Evolutionary conservation across 495 filamentous ascomycete species (phyloP), one percentile per base, ranked within the genome.

Genomic region (Staphylotrichum tortipilum): DNA sequence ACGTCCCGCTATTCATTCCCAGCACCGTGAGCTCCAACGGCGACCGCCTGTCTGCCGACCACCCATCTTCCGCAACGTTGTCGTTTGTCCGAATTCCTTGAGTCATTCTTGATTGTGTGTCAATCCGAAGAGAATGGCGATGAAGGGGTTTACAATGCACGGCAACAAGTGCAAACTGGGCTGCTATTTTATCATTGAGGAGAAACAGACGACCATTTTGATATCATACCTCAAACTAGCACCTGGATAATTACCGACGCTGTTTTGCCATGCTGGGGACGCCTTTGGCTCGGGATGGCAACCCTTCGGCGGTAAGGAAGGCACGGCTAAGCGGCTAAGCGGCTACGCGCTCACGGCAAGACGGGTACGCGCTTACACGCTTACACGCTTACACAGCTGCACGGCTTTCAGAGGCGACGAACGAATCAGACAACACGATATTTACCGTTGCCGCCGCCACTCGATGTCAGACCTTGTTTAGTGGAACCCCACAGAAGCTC

Each of bases 1-100:
- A 65, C 17, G 68, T 72, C n/a, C 69, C 70, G 35, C 57, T 70
- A 56, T 78, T 80, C 54, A 78, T 49, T 1, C 76, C 77, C 12
- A 78, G 65, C 34, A 77, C 76, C 4, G 63, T 73, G 36, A 78
- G 54, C 47, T 75, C 67, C 35, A 71, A 59, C 21, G 61, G 46
- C n/a, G n/a, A n/a, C 24, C 31, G 48, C 19, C 38, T 34, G 22
- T 29, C 39, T 28, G 39, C 39, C 11, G 23, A n/a, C 18, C 19
- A 14, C n/a, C 39, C 39, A 29, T 18, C 14, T 29, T 42, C 23
- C 23, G 39, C 50, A 30, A 24, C 39, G 15, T 37, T 23, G 35
- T 21, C 52, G 30, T 46, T 53, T 56, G 44, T 42, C 47, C 44
- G 47, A 34, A 18, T 14, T 12, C n/a, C 23, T 29, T 15, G 39